A percentile compares a stretch with the other conserved stretches of the same genome.
These are phyloP conservation scores for Penicillium chermesinum DNA, from an alignment of 495 filamentous ascomycete species.

Conservation along the genomic window DNA sequence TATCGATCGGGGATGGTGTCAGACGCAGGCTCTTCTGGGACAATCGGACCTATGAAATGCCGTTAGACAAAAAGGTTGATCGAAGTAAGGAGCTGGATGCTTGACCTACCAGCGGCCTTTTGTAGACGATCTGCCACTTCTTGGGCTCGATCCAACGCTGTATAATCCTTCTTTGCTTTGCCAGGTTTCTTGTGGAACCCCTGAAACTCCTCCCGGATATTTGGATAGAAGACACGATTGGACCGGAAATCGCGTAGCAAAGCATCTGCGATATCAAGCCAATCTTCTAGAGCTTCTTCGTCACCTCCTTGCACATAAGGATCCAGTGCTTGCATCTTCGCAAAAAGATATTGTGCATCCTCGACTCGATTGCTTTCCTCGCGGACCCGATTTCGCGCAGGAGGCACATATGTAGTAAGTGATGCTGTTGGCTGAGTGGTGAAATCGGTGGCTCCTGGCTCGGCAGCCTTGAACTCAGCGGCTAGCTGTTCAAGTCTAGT, in stretches of 20 bases:
- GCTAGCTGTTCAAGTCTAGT: slow-evolving; percentile 41
- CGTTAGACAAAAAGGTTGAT: slow-evolving; percentile 7
- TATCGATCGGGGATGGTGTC: slow-evolving; percentile 56
- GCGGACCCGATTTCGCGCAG: background rate
- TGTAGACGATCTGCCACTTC: slow-evolving; percentile 61
- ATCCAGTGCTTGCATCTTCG: slow-evolving; percentile 48
- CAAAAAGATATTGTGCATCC: slow-evolving; percentile 54
- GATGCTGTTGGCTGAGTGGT: slow-evolving; percentile 24
- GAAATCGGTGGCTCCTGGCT: slow-evolving; percentile 10
- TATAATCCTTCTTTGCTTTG: slow-evolving; percentile 18
- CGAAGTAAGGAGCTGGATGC: too few relatives aligned
- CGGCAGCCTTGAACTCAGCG: slow-evolving; percentile 34
- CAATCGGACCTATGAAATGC: slow-evolving; percentile 11
- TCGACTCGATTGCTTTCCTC: slow-evolving; percentile 42
- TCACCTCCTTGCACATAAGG: slow-evolving; percentile 48
- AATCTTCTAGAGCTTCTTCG: slow-evolving; percentile 50
- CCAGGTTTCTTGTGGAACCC: slow-evolving; percentile 53
- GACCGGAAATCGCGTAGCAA: slow-evolving; percentile 76
- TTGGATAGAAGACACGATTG: slow-evolving; percentile 71
- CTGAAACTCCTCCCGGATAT: slow-evolving; percentile 64
- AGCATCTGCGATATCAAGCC: slow-evolving; percentile 69
- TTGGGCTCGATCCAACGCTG: slow-evolving; percentile 54
- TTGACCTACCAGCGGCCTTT: slow-evolving; percentile 48
- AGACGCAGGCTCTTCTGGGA: slow-evolving; percentile 24
- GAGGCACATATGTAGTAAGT: slow-evolving; percentile 12